Conservation (phyloP, 1,139 yeast species). For the Waltiozyma sp. region DNA sequence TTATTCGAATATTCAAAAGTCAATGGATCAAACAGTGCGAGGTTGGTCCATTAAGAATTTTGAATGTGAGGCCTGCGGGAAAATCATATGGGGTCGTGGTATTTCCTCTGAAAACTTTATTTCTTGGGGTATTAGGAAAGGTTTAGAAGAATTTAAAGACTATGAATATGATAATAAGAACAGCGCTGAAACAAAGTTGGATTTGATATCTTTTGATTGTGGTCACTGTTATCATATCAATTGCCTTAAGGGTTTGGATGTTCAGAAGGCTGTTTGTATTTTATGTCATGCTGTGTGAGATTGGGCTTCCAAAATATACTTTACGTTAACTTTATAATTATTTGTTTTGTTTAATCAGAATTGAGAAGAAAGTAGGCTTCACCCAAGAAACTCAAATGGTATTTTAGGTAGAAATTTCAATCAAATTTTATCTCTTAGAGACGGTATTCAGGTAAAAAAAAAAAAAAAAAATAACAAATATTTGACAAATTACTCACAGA, state of each 20-base stretch:
- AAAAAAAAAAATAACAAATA: too few relatives aligned
- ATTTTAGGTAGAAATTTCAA: too few relatives aligned
- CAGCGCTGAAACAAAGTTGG: constrained; percentile 8
- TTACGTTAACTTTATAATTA: too few relatives aligned
- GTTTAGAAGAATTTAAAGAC: neutral
- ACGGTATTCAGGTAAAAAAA: too few relatives aligned
- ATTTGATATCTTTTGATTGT: constrained; percentile 38
- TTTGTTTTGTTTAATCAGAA: too few relatives aligned
- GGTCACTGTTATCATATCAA: constrained; percentile 57
- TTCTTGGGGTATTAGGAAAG: constrained; percentile 29
- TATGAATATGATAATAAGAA: neutral
- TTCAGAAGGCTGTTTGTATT: neutral
- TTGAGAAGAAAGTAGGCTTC: too few relatives aligned
- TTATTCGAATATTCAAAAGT: constrained; percentile 30
- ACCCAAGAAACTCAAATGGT: too few relatives aligned
- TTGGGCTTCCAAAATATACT: too few relatives aligned
- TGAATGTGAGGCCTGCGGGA: constrained; percentile 64
- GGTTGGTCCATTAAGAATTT: constrained; percentile 52
- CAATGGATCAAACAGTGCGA: constrained; percentile 29
- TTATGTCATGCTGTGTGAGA: neutral
- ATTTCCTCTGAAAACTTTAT: constrained; percentile 31
- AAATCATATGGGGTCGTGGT: constrained; percentile 50
- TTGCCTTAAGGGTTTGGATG: constrained; percentile 29
- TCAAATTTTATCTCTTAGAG: too few relatives aligned
- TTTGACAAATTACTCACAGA: too few relatives aligned